These are phyloP conservation scores for Rhynchosporium graminicola DNA, from an alignment of 2,329 filamentous ascomycete species.

Conservation along the genomic window DNA sequence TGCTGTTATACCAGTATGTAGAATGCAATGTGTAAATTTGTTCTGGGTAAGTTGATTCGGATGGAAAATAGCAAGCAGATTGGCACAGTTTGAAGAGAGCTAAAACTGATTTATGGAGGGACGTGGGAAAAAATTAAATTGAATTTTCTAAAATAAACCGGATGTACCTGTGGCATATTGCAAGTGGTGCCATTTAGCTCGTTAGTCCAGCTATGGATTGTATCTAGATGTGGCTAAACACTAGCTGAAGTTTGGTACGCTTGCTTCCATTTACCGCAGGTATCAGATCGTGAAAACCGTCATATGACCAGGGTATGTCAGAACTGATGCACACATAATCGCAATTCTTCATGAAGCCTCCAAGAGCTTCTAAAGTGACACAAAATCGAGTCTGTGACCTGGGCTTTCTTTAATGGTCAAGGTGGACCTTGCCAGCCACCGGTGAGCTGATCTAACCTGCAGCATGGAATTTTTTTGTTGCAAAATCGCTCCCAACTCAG, in stretches of 20 bases:
- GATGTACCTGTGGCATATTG: neutral
- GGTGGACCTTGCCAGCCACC: neutral
- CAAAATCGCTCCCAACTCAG: slow-evolving; percentile 5
- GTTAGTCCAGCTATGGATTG: neutral
- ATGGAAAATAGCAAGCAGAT: too few relatives aligned
- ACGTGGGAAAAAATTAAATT: neutral
- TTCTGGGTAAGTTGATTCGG: neutral
- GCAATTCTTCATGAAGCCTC: neutral
- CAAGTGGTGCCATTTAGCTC: neutral
- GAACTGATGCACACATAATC: neutral
- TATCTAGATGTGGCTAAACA: neutral
- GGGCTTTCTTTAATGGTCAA: neutral
- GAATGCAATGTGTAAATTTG: neutral
- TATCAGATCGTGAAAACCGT: neutral
- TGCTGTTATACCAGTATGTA: too few relatives aligned
- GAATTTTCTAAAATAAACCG: neutral
- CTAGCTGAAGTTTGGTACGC: slow-evolving; percentile 1
- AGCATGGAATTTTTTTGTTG: slow-evolving; percentile 10
- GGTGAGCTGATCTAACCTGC: slow-evolving; percentile 10
- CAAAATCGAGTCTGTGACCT: neutral
- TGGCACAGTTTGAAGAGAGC: too few relatives aligned
- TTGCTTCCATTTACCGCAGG: neutral
- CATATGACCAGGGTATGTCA: neutral
- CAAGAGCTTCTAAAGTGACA: neutral
- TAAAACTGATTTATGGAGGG: too few relatives aligned